These are phyloP conservation scores for Arthrobotrys conoides DNA, from an alignment of 2,329 filamentous ascomycete genomes.

Conservation along the genomic window DNA sequence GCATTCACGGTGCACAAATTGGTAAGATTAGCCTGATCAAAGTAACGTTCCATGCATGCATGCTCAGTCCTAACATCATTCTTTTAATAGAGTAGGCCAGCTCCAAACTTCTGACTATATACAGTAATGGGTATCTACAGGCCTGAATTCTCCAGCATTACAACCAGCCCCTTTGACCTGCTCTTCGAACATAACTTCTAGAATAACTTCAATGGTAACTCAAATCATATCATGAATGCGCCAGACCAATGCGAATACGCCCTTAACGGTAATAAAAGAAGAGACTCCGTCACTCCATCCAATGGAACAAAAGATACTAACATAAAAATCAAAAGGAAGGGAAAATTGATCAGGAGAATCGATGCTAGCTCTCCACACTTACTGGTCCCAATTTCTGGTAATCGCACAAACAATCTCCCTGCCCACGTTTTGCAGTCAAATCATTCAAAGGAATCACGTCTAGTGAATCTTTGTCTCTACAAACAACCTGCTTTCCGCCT, in stretches of 20 bases:
- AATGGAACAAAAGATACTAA: neutral
- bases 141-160: neutral
- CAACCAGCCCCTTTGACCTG: neutral
- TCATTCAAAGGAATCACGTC: constrained; percentile 34
- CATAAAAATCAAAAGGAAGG: neutral
- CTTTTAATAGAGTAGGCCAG: neutral
- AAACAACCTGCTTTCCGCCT: constrained; percentile 47
- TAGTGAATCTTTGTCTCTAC: constrained; percentile 40
- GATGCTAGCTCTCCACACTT: neutral
- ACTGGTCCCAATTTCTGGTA: constrained; percentile 38
- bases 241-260: constrained; percentile 23
- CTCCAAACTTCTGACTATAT: constrained; percentile 7
- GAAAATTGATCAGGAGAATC: neutral
- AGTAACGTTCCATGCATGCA: neutral
- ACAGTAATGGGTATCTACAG: constrained; percentile 28
- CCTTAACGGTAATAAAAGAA: constrained; percentile 7
- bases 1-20: neutral
- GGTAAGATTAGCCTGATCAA: neutral
- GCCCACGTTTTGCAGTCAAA: constrained; percentile 15
- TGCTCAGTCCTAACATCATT: neutral
- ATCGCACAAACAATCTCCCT: constrained; percentile 49
- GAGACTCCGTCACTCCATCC: constrained; percentile 22
- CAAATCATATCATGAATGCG: constrained; percentile 10
- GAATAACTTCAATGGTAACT: neutral
- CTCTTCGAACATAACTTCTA: neutral